A percentile compares a stretch with the other conserved stretches of the same genome.
These are phyloP conservation scores for Citrus sinensis DNA, from an alignment of 345 rosid species.

Conservation along the genomic window DNA sequence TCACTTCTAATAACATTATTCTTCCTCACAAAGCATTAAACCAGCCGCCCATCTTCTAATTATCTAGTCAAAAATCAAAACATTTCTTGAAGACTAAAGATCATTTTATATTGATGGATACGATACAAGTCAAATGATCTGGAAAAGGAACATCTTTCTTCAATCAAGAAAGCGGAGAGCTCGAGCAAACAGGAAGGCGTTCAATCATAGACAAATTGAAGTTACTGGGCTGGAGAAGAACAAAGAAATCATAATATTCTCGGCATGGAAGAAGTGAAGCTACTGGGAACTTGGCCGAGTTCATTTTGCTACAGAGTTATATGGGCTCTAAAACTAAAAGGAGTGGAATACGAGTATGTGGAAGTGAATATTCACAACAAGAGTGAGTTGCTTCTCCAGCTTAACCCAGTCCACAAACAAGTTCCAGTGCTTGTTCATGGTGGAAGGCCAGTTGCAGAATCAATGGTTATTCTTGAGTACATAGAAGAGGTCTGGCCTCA, in stretches of 20 bases:
- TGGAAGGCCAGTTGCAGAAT: constrained; percentile 30
- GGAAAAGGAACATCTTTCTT: neutral
- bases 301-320: constrained; percentile 25
- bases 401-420: constrained; percentile 38
- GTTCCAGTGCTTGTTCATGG: constrained; percentile 39
- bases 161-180: neutral
- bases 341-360: constrained; percentile 22
- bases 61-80: neutral
- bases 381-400: constrained; percentile 31
- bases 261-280: constrained; percentile 28
- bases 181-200: constrained; percentile 1
- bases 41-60: neutral
- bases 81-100: neutral
- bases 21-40: neutral
- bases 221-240: neutral
- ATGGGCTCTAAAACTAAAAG: constrained; percentile 39
- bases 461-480: constrained; percentile 27
- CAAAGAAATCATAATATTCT: neutral
- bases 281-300: constrained; percentile 38
- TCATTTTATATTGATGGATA: neutral
- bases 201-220: neutral
- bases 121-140: neutral
- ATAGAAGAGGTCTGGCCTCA: constrained; percentile 30
- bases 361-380: constrained; percentile 31
- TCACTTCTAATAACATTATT: neutral